Evolutionary conservation across 345 rosid species (phyloP).

Genomic region (Turnera subulata): DNA sequence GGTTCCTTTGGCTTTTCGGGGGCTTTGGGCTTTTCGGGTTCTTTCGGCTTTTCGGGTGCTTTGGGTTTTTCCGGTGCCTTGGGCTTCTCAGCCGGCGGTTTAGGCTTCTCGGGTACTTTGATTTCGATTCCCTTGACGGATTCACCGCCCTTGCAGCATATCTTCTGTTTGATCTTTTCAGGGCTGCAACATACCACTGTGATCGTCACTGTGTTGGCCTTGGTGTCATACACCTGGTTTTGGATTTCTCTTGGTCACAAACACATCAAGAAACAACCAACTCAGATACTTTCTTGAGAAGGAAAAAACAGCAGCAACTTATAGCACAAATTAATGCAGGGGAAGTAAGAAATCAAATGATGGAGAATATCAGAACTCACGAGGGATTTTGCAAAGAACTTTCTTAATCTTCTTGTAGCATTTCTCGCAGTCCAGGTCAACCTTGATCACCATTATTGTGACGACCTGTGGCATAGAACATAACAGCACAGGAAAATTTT

Average conservation of each 20-base stretch:
- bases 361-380: slow-evolving; percentile 38
- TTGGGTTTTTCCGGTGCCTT: slow-evolving; percentile 13
- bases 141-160: slow-evolving; percentile 52
- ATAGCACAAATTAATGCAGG: no score
- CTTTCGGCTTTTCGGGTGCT: slow-evolving; percentile 4
- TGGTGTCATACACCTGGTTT: slow-evolving; percentile 60
- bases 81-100: slow-evolving; percentile 20
- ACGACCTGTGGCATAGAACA: slow-evolving; percentile 38
- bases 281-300: neutral
- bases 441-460: slow-evolving; percentile 61
- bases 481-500: no score
- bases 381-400: slow-evolving; percentile 59
- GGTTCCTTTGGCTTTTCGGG: slow-evolving; percentile 18
- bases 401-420: slow-evolving; percentile 78
- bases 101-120: slow-evolving; percentile 25
- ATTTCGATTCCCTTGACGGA: slow-evolving; percentile 56
- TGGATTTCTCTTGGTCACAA: slow-evolving; percentile 42
- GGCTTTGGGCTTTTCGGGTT: slow-evolving; percentile 15
- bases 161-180: slow-evolving; percentile 55
- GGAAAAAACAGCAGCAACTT: slow-evolving; percentile 24
- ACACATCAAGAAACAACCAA: neutral
- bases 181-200: slow-evolving; percentile 78
- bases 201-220: slow-evolving; percentile 51
- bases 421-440: slow-evolving; percentile 58
- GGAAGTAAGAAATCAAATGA: no score